Evolutionary conservation across 805 yeast genomes (phyloP).

Genomic region (Candida silvicultrix): DNA sequence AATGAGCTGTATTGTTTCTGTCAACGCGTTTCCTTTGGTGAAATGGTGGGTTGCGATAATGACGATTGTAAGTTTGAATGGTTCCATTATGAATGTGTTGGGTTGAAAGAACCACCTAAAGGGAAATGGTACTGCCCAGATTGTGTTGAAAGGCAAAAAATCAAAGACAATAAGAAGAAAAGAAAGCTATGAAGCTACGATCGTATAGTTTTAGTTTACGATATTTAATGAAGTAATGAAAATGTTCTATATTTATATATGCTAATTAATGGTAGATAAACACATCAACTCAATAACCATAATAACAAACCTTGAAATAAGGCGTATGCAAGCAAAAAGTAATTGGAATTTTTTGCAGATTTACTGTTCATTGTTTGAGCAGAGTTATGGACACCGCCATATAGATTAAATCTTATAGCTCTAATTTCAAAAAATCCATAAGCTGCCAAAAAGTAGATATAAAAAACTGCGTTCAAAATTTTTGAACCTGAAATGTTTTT

Average conservation of each 20-base stretch:
- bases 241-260: not conserved
- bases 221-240: constrained; percentile 2
- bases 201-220: constrained; percentile 9
- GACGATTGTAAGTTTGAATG: constrained; percentile 84
- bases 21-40: constrained; percentile 90
- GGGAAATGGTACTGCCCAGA: constrained; percentile 95
- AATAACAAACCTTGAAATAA: constrained; percentile 73
- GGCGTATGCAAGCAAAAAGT: constrained; percentile 79
- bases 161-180: constrained; percentile 16
- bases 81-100: constrained; percentile 97
- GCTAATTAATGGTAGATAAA: not conserved
- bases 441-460: constrained; percentile 44
- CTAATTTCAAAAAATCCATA: constrained; percentile 64
- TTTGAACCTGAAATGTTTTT: constrained; percentile 38
- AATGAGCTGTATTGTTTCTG: constrained; percentile 82
- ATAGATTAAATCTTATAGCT: constrained; percentile 35
- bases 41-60: constrained; percentile 95
- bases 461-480: constrained; percentile 43
- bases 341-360: constrained; percentile 75
- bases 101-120: constrained; percentile 79
- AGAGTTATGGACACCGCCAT: constrained; percentile 36
- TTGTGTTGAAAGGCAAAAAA: constrained; percentile 42
- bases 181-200: constrained; percentile 12
- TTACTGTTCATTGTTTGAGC: constrained; percentile 57
- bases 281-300: constrained; percentile 48